Evolutionary conservation across 345 rosid genomes (phyloP), one percentile per base, ranked within the genome.

Genomic region (Syzygium aqueum): DNA sequence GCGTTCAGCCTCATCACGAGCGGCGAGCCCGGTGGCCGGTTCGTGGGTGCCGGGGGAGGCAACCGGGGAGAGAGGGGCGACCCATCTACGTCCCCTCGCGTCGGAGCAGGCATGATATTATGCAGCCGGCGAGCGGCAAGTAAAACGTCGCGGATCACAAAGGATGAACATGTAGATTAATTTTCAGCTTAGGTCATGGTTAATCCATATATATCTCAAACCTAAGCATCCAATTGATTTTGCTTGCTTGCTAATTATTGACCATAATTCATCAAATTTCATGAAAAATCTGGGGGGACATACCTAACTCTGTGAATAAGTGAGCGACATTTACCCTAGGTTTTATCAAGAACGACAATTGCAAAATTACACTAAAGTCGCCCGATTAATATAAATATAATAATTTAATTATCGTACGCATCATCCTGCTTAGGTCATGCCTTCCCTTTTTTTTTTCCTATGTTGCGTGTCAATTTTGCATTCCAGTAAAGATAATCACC

Each of bases 61-160:
- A 30, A 8, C 33, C 0, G 78, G 0, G 13, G 43, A 30, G 77
- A 43, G 46, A 67, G 78, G 33, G 23, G 40, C 17, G 78, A 67
- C 9, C 73, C 9, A n/a, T 61, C 2, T n/a, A n/a, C 0, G 0
- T 61, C 10, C 37, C 37, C 10, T 33, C 37, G 6, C 0, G 33
- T 61, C 9, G 33, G 8, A 0, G 73, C 0, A 4, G 6, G 0
- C 28, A 61, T n/a, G 19, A 0, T 17, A 67, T 33, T 40, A 33
- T 7, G 80, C 22, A 33, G 46, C 25, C 1, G 80, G 33, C 11
- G 46, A 67, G 6, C 49, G 10, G 25, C 19, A 73, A 73, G 4
- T 16, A 67, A 10, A 4, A 30, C 78, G 1, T 8, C 1, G 23
- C 1, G 43, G 23, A 67, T 30, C 9, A 30, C 6, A 30, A 67